Base-by-base conservation (phyloP, 2,329 filamentous ascomycete genomes). In the Aspergillus amoenus region DNA sequence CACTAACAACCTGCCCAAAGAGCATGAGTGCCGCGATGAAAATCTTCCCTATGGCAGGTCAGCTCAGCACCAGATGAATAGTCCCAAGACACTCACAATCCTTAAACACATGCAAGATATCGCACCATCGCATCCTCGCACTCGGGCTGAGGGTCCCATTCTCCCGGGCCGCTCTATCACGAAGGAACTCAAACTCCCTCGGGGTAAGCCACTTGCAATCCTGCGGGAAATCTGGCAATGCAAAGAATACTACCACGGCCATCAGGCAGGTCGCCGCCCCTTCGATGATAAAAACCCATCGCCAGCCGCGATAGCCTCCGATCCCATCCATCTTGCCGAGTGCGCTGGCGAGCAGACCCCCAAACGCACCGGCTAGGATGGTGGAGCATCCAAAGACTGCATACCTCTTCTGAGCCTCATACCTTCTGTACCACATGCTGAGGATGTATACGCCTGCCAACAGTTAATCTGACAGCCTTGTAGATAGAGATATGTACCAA, bases 381-480 rank as follows among this genome's bases (percentile, higher is more conserved):
- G 83, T 81, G 4, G 79, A 89, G 67, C 82, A 86, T 79, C 96
- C 96, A 80, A 96, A 96, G 78, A 96, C 90, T 3, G 86, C 88
- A 75, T 91, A 96, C 22, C 93, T 86, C 66, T 90, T 89, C 75
- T 96, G 92, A 1, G 92, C 90, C 76, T 97, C 93, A 45, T 80
- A 79, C 57, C 93, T 85, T 56, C 87, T 86, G 67, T 97, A 97
- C 92, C 74, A 77, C 87, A 93, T 93, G 52, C 89, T 86, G 55
- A 92, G 87, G 3, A 93, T 77, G 66, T 92, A 83, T 64, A 77
- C 75, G 41, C 71, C 73, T 75, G 34, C 30, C 18, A 21, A 8
- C 3, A 7, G n/a, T 18, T 4, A 27, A n/a, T 6, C 4, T 3
- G 5, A n/a, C n/a, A 11, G 9, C 7, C 12, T 45, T n/a, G 2